Evolutionary conservation across 306 rosid species (phyloP), one percentile per base, ranked within the genome.

Genomic region (Quercus berberidifolia): DNA sequence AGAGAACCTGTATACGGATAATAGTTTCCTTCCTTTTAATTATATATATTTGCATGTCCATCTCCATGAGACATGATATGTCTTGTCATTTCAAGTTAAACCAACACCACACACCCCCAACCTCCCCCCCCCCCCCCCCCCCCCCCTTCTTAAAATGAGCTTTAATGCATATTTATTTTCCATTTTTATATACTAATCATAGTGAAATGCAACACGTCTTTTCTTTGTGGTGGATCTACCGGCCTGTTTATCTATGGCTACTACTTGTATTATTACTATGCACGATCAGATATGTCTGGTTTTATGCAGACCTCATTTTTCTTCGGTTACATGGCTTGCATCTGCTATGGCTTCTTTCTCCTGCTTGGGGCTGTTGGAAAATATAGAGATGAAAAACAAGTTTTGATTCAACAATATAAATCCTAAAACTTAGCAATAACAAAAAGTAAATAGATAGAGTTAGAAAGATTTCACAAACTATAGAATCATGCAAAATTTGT

Each of bases 281-380:
- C 97, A 15, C 86, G 97, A 46, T 94, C 98, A 0, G 98, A 94
- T 51, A 94, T 94, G 98, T 89, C 98, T 26, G 98, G 98, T 35
- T 94, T 94, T 17, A 92, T 94, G 98, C 98, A 94, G 68, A 94
- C 97, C 33, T 92, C 98, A 0, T 94, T 94, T 90, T 94, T 94
- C 95, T 94, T 94, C 2, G 98, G 98, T 26, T 94, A 91, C 89
- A 94, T 94, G 98, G 94, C 94, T 41, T 94, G 98, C 93, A 92
- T 94, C 86, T 94, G 98, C 89, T 94, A 92, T 77, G 98, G 97
- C 72, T 94, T 94, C 90, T 94, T 94, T 70, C 94, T 94, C 80
- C 91, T 94, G 98, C 98, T 94, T 14, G 98, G 98, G 59, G 85
- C 90, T 5, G 89, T 94, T 6, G 97, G 98, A 2, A 28, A 28